Conservation (phyloP, 441 rosid genomes). For the Erodium texanum region DNA sequence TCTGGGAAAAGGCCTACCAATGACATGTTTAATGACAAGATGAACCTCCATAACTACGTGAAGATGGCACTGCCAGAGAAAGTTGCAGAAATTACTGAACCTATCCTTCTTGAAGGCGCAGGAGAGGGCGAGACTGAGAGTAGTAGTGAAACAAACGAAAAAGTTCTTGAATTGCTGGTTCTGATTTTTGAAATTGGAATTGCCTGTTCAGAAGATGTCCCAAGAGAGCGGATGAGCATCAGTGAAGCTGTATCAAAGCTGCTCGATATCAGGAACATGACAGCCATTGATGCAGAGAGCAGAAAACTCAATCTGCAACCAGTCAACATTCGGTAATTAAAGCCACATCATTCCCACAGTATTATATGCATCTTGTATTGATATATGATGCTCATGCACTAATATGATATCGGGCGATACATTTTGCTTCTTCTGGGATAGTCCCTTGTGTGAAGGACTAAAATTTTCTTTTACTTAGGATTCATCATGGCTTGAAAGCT, state of each 20-base stretch:
- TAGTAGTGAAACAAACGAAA: not conserved
- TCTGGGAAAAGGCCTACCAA: slow-evolving; percentile 1
- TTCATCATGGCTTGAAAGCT: not conserved
- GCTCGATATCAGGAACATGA: not conserved
- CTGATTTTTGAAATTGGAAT: slow-evolving; percentile 12
- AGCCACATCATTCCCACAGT: not conserved
- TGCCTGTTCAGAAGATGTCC: not conserved
- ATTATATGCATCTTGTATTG: not conserved
- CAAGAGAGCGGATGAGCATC: not conserved
- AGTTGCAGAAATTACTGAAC: not conserved
- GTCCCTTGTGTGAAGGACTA: not conserved
- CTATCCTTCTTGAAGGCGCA: not conserved
- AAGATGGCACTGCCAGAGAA: not conserved
- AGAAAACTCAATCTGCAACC: not conserved
- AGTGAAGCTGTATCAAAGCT: not conserved
- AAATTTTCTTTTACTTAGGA: not conserved
- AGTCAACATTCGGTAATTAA: not conserved
- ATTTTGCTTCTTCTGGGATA: not conserved
- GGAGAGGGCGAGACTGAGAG: not conserved
- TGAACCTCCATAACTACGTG: not conserved
- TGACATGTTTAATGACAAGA: not conserved
- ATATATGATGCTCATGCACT: not conserved
- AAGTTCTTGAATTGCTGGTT: not conserved
- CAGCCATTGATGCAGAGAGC: not conserved
- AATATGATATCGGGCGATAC: not conserved